A percentile compares a stretch with the other conserved stretches of the same genome.
Evolutionary conservation across 495 filamentous ascomycete genomes (phyloP).

Genomic region (Penicillium paxilli): DNA sequence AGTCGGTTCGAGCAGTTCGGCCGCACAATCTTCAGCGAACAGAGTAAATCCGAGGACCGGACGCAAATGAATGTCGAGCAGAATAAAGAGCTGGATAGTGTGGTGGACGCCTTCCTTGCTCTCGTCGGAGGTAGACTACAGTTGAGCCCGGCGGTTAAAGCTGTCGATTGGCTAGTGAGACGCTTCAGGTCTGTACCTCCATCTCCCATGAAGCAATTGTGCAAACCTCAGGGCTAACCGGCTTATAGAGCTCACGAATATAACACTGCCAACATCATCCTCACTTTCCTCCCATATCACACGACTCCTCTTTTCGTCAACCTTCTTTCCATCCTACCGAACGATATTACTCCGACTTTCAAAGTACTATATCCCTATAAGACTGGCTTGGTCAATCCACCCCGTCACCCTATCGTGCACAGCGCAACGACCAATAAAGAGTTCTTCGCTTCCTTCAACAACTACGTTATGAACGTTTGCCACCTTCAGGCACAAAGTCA

Average conservation of each 20-base stretch:
- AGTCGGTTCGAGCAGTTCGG: constrained; percentile 67
- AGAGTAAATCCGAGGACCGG: constrained; percentile 85
- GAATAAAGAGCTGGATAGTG: constrained; percentile 76
- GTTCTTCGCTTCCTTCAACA: constrained; percentile 71
- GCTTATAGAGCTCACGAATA: constrained; percentile 78
- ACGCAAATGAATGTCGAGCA: constrained; percentile 77
- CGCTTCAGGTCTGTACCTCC: constrained; percentile 70
- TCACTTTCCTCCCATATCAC: constrained; percentile 92
- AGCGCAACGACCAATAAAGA: constrained; percentile 69
- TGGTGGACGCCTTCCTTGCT: constrained; percentile 76
- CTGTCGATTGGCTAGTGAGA: constrained; percentile 90
- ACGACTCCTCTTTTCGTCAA: constrained; percentile 76
- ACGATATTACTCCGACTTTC: constrained; percentile 69
- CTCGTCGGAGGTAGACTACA: constrained; percentile 73
- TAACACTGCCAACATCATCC: constrained; percentile 75
- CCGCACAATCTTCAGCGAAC: constrained; percentile 79
- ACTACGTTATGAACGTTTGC: constrained; percentile 70
- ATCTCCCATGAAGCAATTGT: background rate
- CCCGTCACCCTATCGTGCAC: constrained; percentile 76
- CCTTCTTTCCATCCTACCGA: constrained; percentile 78
- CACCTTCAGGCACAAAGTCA: constrained; percentile 68
- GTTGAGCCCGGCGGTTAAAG: constrained; percentile 82
- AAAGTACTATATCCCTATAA: constrained; percentile 85
- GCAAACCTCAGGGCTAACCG: background rate
- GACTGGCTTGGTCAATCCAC: constrained; percentile 67